Evolutionary conservation across 2,329 filamentous ascomycete genomes (phyloP).

Genomic region (Myriosclerotinia curreyana): DNA sequence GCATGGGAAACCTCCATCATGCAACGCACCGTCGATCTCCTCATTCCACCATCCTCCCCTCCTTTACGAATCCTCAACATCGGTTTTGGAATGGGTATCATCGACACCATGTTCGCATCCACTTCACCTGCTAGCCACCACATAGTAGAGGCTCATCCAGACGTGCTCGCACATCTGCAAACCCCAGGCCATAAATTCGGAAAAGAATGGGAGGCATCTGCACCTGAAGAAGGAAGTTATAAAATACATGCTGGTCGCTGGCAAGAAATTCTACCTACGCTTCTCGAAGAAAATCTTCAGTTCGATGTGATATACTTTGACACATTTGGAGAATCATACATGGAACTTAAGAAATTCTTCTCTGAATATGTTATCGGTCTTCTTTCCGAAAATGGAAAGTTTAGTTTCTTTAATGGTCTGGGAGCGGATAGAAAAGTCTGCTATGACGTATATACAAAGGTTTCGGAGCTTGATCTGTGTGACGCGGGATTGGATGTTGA

Average conservation of each 20-base stretch:
- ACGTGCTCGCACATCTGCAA: constrained; percentile 64
- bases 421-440: constrained; percentile 89
- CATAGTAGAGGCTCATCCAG: constrained; percentile 81
- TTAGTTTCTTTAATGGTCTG: constrained; percentile 87
- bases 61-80: constrained; percentile 77
- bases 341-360: constrained; percentile 81
- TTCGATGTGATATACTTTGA: constrained; percentile 96
- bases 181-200: constrained; percentile 47
- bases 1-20: constrained; percentile 87
- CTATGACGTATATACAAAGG: constrained; percentile 93
- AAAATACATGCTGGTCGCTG: constrained; percentile 72
- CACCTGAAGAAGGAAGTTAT: constrained; percentile 57
- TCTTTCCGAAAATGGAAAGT: constrained; percentile 68
- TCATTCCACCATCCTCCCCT: constrained; percentile 47
- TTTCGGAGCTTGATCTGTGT: constrained; percentile 84
- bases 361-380: constrained; percentile 80
- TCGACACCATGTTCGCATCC: constrained; percentile 72
- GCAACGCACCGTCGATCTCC: constrained; percentile 69
- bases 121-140: constrained; percentile 67
- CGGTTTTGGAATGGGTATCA: constrained; percentile 88
- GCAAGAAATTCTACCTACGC: constrained; percentile 72
- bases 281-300: constrained; percentile 64
- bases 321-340: constrained; percentile 93
- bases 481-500: constrained; percentile 88
- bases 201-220: constrained; percentile 51